These are phyloP conservation scores for Pseudocercospora vitis DNA, from an alignment of 2,329 filamentous ascomycete genomes.

Conservation along the genomic window DNA sequence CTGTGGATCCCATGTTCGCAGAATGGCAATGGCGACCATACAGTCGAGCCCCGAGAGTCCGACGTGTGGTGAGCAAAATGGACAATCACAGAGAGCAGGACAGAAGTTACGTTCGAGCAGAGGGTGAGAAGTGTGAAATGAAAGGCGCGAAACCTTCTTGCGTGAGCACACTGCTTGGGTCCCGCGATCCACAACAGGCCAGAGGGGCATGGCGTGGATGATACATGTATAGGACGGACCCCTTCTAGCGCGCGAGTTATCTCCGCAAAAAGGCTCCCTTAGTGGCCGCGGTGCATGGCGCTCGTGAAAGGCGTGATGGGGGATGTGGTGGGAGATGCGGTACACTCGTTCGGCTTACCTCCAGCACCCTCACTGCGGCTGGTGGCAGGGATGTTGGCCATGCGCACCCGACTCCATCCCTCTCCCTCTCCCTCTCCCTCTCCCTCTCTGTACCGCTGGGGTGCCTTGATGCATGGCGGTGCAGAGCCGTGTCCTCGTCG, in stretches of 20 bases:
- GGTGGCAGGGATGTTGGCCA: slow-evolving; percentile 1
- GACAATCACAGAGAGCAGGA: slow-evolving; percentile 11
- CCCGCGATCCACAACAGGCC: slow-evolving; percentile 20
- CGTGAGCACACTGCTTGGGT: slow-evolving; percentile 13
- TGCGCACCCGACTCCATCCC: neutral
- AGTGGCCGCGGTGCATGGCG: neutral
- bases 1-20: slow-evolving; percentile 27
- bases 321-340: slow-evolving; percentile 1
- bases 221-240: slow-evolving; percentile 19
- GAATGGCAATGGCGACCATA: slow-evolving; percentile 7
- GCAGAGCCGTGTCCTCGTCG: neutral
- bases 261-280: slow-evolving; percentile 20
- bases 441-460: neutral
- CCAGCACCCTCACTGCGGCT: neutral
- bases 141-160: slow-evolving; percentile 22
- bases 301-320: neutral
- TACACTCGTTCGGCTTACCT: slow-evolving; percentile 13
- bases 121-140: slow-evolving; percentile 15
- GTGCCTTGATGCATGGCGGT: neutral
- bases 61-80: slow-evolving; percentile 11
- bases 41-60: slow-evolving; percentile 6
- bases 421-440: neutral
- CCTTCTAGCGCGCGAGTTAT: slow-evolving; percentile 26
- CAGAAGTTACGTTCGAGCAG: slow-evolving; percentile 17
- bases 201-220: slow-evolving; percentile 25